Percentiles rank a stretch among this genome's conserved stretches.
Evolutionary conservation across 495 filamentous ascomycete species (phyloP).

Genomic region (Chlorociboria aeruginascens): DNA sequence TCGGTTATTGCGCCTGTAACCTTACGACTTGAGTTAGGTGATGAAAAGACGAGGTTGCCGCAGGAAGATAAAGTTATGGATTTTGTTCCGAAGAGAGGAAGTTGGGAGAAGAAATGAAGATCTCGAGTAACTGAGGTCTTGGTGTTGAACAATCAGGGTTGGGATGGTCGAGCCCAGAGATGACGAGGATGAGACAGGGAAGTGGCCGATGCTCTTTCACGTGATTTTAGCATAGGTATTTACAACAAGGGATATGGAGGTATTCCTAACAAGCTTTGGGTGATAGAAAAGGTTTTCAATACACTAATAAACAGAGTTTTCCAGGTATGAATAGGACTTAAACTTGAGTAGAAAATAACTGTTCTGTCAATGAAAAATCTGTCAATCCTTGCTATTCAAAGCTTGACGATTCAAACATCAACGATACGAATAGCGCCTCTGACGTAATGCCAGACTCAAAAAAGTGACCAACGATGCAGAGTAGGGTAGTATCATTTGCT

Average conservation of each 20-base stretch:
- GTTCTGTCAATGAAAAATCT: too few relatives aligned
- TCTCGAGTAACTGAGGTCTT: constrained; percentile 1
- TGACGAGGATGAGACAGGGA: constrained; percentile 9
- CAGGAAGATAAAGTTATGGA: not conserved
- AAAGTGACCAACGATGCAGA: too few relatives aligned
- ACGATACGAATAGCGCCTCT: too few relatives aligned
- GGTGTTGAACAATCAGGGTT: not conserved
- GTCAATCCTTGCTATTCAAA: too few relatives aligned
- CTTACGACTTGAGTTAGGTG: not conserved
- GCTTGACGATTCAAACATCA: too few relatives aligned
- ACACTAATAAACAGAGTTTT: too few relatives aligned
- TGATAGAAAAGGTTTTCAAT: too few relatives aligned
- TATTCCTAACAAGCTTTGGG: too few relatives aligned
- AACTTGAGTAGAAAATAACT: too few relatives aligned
- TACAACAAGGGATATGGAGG: not conserved
- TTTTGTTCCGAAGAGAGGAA: not conserved
- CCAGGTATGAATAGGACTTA: too few relatives aligned
- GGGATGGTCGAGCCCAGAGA: not conserved
- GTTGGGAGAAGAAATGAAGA: constrained; percentile 11
- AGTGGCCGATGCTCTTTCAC: not conserved
- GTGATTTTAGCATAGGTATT: not conserved
- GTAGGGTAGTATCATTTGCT: too few relatives aligned
- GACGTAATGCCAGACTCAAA: too few relatives aligned
- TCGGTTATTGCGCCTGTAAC: not conserved
- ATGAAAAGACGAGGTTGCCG: not conserved